phyloP scores from a whole-genome alignment of 2,329 filamentous ascomycete genomes.

The Chaetomiaceae sp. region DNA sequence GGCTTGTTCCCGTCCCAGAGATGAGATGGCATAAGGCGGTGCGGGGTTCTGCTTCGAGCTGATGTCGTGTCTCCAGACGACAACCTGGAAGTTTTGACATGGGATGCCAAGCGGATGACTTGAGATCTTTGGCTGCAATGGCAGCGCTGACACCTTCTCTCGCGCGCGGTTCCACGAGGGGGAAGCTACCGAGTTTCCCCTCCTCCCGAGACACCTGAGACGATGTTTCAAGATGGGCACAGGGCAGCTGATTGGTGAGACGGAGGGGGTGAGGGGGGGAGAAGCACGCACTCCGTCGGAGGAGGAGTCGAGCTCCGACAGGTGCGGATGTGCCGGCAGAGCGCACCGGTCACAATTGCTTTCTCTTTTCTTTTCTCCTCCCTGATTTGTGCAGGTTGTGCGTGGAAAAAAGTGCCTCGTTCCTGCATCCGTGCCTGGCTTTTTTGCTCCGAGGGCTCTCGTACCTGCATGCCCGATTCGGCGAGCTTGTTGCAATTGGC shows the following conservation, averaged over 20 bases:
- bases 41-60: not conserved
- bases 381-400: too few species aligned
- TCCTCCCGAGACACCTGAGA: too few species aligned
- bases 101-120: too few species aligned
- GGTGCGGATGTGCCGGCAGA: not conserved
- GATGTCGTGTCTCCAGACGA: not conserved
- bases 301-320: not conserved
- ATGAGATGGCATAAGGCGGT: not conserved
- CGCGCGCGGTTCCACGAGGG: conserved; percentile 6
- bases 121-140: too few species aligned
- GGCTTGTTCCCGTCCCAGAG: not conserved
- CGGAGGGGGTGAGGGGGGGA: not conserved
- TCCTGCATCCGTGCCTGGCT: conserved; percentile 11
- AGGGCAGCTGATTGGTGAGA: conserved; percentile 5
- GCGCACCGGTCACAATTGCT: not conserved
- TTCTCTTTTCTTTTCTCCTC: conserved; percentile 1
- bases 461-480: conserved; percentile 23
- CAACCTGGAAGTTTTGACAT: not conserved
- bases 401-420: conserved; percentile 14
- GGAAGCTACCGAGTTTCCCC: too few species aligned
- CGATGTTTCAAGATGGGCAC: conserved; percentile 4
- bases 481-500: conserved; percentile 15
- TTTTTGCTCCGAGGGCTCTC: not conserved
- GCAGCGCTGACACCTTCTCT: too few species aligned
- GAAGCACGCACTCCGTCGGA: not conserved